Evolutionary conservation across 768 basidiomycete species (phyloP), one percentile per base, ranked within the genome.

Genomic region (Hypholoma fasciculare): DNA sequence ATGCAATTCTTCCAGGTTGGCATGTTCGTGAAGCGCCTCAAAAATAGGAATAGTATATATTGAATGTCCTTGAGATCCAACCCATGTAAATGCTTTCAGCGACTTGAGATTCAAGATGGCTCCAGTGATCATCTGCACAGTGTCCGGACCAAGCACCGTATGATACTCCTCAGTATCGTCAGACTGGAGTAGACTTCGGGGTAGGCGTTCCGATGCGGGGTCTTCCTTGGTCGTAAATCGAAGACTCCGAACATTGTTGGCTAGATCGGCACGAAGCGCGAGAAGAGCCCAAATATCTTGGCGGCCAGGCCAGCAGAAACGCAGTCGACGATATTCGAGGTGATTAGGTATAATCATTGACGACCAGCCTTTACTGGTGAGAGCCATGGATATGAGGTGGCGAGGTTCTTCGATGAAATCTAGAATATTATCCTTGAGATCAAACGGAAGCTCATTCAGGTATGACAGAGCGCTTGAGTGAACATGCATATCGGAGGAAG

Each of bases 271-370:
- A 16, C 70, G 67, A 26, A 54, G 42, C 4, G 64, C 63, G 3
- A 71, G 66, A 36, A 67, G 64, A 13, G 61, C 59, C 70, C 70
- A 71, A 11, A 71, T 51, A 12, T 57, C 56, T 16, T 58, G 53
- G 16, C 43, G 58, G 20, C 26, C 19, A 37, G 58, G 49, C 23
- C 48, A 46, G 34, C 43, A 53, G n/a, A 68, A n/a, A 12, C 59
- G 40, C 3, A 71, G 61, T n/a, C 42, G 52, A 7, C 68, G 66
- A 51, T 71, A 71, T 37, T 71, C 62, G 11, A 65, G 57, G 34
- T 71, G 69, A 26, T 59, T 38, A 19, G 69, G 70, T 14, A 71
- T 59, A 39, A 71, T 65, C 7, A 65, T 51, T 5, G 43, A 50
- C 4, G 58, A 54, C 66, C 66, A 67, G 11, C 54, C 59, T 40